Conservation (phyloP, 192 early-diverging fungal genomes). For the Umbelopsis isabellina region DNA sequence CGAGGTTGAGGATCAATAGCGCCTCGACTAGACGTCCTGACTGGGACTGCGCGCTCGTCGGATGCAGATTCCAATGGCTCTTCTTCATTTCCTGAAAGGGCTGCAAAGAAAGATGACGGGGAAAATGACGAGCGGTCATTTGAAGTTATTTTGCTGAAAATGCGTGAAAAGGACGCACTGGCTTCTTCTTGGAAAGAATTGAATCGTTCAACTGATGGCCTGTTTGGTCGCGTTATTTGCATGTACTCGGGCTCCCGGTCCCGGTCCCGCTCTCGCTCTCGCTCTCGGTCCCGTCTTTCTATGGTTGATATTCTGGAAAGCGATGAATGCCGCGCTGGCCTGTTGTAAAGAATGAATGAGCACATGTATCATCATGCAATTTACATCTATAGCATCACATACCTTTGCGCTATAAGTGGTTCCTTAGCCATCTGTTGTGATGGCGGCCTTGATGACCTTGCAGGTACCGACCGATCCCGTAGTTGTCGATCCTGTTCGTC, state of each 20-base stretch:
- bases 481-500: slow-evolving; percentile 12
- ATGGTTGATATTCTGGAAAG: neutral
- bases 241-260: neutral
- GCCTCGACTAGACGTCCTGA: neutral
- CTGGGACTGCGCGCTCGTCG: neutral
- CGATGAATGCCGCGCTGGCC: neutral
- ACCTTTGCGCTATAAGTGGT: too few relatives aligned
- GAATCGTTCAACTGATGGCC: neutral
- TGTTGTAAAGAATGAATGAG: too few relatives aligned
- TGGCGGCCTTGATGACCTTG: neutral
- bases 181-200: slow-evolving; percentile 18
- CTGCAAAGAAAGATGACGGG: slow-evolving; percentile 28
- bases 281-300: neutral
- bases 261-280: neutral
- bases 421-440: neutral
- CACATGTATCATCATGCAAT: too few relatives aligned
- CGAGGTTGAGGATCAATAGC: neutral
- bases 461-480: neutral
- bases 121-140: slow-evolving; percentile 17
- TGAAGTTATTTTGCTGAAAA: slow-evolving; percentile 16
- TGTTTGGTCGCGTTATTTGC: neutral
- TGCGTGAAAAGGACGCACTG: neutral
- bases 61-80: neutral
- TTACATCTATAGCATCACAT: too few relatives aligned
- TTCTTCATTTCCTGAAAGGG: slow-evolving; percentile 30